phyloP scores from a whole-genome alignment of 495 filamentous ascomycete genomes.

The Daldinia bambusicola region DNA sequence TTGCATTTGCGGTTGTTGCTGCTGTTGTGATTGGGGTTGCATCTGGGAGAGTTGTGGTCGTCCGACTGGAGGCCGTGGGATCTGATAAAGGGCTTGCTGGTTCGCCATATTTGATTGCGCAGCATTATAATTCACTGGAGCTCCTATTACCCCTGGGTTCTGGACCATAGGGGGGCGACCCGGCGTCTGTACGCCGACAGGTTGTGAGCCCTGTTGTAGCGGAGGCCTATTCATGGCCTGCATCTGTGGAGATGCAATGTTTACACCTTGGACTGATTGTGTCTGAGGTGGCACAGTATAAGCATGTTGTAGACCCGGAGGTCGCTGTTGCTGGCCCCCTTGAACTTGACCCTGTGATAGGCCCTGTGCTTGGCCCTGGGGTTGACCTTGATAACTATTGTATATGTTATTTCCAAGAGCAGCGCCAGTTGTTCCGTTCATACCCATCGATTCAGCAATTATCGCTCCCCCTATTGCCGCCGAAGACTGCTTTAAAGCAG shows the following conservation, averaged over 20 bases:
- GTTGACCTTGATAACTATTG: slow-evolving; percentile 12
- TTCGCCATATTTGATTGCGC: slow-evolving; percentile 19
- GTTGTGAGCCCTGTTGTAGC: slow-evolving; percentile 32
- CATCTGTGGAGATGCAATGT: slow-evolving; percentile 10
- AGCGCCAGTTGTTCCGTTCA: slow-evolving; percentile 35
- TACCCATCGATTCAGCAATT: slow-evolving; percentile 41
- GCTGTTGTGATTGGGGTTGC: too few relatives aligned
- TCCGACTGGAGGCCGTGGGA: slow-evolving; percentile 30
- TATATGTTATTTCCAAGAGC: slow-evolving; percentile 40
- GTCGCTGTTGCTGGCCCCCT: slow-evolving; percentile 29
- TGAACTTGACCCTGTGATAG: slow-evolving; percentile 11
- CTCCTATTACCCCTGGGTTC: slow-evolving; percentile 29
- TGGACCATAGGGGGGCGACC: slow-evolving; percentile 43
- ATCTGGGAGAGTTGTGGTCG: slow-evolving; percentile 25
- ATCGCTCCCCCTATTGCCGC: slow-evolving; percentile 40
- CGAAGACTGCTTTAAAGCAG: slow-evolving; percentile 43
- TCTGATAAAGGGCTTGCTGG: slow-evolving; percentile 21
- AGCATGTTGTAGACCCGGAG: slow-evolving; percentile 38
- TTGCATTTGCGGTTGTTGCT: background rate
- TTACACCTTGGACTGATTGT: slow-evolving; percentile 20
- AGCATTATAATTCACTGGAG: slow-evolving; percentile 19
- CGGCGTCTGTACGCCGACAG: slow-evolving; percentile 26
- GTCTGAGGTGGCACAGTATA: slow-evolving; percentile 41
- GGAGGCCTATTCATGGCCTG: slow-evolving; percentile 24
- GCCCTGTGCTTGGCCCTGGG: background rate